Percentiles rank a stretch among this genome's conserved stretches.
phyloP scores from a whole-genome alignment of 139 green algal genomes.

The Penium margaritaceum region DNA sequence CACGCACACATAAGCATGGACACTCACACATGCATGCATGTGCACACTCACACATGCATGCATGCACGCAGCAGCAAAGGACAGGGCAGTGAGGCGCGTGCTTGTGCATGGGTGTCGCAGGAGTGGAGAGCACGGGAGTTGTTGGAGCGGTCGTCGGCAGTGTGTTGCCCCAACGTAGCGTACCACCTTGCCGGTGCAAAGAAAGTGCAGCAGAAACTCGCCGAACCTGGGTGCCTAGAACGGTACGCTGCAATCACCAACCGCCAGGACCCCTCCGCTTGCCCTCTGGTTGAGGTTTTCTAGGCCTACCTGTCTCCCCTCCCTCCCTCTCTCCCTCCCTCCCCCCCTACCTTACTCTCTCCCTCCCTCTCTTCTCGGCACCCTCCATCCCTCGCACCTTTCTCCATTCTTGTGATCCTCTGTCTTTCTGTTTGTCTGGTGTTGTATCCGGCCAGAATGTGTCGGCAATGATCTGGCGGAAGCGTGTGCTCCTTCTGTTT shows the following conservation, averaged over 20 bases:
- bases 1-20: too few relatives aligned
- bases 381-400: background rate
- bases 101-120: slow-evolving; percentile 17
- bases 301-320: background rate
- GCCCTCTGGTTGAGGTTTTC: background rate
- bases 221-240: slow-evolving; percentile 60
- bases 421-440: too few relatives aligned
- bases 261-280: background rate
- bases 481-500: too few relatives aligned
- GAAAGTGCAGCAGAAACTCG: slow-evolving; percentile 87
- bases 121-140: slow-evolving; percentile 73
- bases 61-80: too few relatives aligned
- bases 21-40: too few relatives aligned
- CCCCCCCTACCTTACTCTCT: background rate
- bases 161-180: slow-evolving; percentile 75
- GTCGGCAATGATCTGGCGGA: too few relatives aligned
- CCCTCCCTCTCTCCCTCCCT: slow-evolving; percentile 4
- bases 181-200: slow-evolving; percentile 90
- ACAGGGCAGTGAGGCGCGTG: too few relatives aligned
- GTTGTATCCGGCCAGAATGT: too few relatives aligned
- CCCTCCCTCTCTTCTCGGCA: background rate
- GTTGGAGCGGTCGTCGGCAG: slow-evolving; percentile 69
- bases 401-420: background rate
- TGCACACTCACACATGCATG: too few relatives aligned
- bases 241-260: slow-evolving; percentile 15